phyloP scores from a whole-genome alignment of 2,329 filamentous ascomycete genomes.

The Fusarium sp. region DNA sequence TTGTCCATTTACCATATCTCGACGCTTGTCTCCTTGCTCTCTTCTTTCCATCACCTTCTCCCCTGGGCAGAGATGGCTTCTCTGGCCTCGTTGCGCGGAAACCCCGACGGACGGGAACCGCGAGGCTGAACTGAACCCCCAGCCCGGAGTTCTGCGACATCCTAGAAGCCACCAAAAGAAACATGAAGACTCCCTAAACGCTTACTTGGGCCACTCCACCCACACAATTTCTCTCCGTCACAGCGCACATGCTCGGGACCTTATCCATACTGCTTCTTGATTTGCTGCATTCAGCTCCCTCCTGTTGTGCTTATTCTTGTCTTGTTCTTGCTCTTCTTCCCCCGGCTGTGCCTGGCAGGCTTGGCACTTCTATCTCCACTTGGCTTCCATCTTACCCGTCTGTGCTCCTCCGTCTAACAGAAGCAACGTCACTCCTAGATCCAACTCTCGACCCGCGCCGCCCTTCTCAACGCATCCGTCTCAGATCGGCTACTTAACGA shows the following conservation, averaged over 20 bases:
- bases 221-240: neutral
- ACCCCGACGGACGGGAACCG: constrained; percentile 18
- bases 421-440: constrained; percentile 46
- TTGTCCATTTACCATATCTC: constrained; percentile 10
- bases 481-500: constrained; percentile 77
- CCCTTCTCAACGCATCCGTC: constrained; percentile 71
- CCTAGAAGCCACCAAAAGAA: constrained; percentile 31
- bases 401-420: constrained; percentile 40
- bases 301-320: neutral
- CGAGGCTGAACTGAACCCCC: constrained; percentile 33
- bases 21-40: neutral
- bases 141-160: constrained; percentile 37
- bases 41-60: neutral
- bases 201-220: neutral
- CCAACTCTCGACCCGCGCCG: constrained; percentile 48
- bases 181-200: constrained; percentile 15
- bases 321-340: constrained; percentile 17
- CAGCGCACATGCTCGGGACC: constrained; percentile 18
- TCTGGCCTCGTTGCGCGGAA: constrained; percentile 29
- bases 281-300: neutral
- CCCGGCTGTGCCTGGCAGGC: constrained; percentile 25
- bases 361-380: constrained; percentile 41
- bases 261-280: constrained; percentile 1
- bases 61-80: constrained; percentile 7
- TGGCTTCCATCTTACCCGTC: constrained; percentile 25